Percentiles rank a stretch among this genome's conserved stretches.
These are phyloP conservation scores for Chrysosporium queenslandicum DNA, from an alignment of 2,329 filamentous ascomycete species.

Conservation along the genomic window DNA sequence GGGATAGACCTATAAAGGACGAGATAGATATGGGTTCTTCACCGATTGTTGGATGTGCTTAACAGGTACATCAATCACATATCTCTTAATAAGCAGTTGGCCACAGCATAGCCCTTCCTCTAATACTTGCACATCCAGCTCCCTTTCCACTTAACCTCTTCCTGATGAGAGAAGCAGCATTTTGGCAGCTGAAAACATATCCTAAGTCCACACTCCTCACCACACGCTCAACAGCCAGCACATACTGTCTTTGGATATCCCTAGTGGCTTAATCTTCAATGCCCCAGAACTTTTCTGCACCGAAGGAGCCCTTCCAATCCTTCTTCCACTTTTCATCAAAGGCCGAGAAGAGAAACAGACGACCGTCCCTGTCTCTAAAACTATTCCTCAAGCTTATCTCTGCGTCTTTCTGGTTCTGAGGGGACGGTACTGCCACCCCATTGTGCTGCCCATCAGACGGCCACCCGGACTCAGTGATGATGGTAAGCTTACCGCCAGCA, in stretches of 20 bases:
- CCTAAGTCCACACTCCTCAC: too few species aligned
- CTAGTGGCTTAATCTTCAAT: constrained; percentile 29
- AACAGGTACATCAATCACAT: too few species aligned
- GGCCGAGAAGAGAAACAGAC: constrained; percentile 64
- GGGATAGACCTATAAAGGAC: too few species aligned
- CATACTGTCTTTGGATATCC: background rate
- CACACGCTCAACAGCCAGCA: background rate
- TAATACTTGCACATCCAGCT: too few species aligned
- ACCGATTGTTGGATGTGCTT: too few species aligned
- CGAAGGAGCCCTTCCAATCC: constrained; percentile 51
- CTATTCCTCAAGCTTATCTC: constrained; percentile 53
- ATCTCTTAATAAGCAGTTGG: too few species aligned
- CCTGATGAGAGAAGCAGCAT: too few species aligned
- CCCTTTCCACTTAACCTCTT: too few species aligned
- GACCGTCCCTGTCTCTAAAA: constrained; percentile 39
- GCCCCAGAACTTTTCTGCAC: constrained; percentile 70
- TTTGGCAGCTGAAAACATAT: too few species aligned
- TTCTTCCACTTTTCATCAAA: constrained; percentile 75
- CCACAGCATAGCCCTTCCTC: too few species aligned
- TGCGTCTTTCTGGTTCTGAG: constrained; percentile 56
- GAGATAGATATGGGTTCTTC: too few species aligned
- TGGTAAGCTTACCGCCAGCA: constrained; percentile 48
- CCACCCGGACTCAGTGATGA: constrained; percentile 81
- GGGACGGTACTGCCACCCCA: constrained; percentile 56
- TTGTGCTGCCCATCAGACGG: constrained; percentile 59